phyloP scores from a whole-genome alignment of 441 rosid genomes.

The Biscutella auriculata region DNA sequence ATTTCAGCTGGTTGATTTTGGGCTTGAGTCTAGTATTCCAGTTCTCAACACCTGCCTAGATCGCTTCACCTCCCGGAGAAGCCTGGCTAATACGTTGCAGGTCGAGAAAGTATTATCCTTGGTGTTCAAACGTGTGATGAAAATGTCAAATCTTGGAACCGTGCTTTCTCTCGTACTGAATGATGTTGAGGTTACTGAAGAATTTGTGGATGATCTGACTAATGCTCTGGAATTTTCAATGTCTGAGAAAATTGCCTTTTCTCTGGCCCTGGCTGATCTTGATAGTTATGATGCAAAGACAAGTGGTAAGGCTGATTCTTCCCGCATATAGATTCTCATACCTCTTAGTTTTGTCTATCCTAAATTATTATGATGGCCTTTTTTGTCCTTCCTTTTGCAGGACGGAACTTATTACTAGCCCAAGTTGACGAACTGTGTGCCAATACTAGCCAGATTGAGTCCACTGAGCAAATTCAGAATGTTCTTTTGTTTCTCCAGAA shows the following conservation, averaged over 20 bases:
- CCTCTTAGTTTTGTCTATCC: neutral
- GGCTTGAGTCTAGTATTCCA: conserved; percentile 45
- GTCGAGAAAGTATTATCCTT: conserved; percentile 43
- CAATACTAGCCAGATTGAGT: conserved; percentile 39
- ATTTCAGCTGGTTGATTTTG: conserved; percentile 56
- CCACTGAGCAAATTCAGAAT: conserved; percentile 65
- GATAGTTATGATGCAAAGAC: conserved; percentile 41
- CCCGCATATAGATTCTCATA: neutral
- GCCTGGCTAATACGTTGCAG: conserved; percentile 32
- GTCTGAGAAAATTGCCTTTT: conserved; percentile 59
- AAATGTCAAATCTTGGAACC: conserved; percentile 49
- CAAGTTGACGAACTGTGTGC: conserved; percentile 51
- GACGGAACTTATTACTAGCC: conserved; percentile 59
- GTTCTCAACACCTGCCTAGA: conserved; percentile 58
- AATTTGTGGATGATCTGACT: conserved; percentile 42
- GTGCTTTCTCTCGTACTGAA: conserved; percentile 53
- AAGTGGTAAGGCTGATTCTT: conserved; percentile 33
- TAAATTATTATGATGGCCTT: neutral
- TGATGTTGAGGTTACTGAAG: conserved; percentile 37
- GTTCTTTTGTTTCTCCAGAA: conserved; percentile 65
- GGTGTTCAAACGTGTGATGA: conserved; percentile 46
- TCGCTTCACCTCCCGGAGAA: conserved; percentile 34
- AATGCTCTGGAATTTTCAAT: conserved; percentile 39
- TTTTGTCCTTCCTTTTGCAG: conserved; percentile 27
- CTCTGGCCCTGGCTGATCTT: conserved; percentile 61